Evolutionary conservation across 805 yeast species (phyloP).

Genomic region (Blastobotrys mokoenaii): DNA sequence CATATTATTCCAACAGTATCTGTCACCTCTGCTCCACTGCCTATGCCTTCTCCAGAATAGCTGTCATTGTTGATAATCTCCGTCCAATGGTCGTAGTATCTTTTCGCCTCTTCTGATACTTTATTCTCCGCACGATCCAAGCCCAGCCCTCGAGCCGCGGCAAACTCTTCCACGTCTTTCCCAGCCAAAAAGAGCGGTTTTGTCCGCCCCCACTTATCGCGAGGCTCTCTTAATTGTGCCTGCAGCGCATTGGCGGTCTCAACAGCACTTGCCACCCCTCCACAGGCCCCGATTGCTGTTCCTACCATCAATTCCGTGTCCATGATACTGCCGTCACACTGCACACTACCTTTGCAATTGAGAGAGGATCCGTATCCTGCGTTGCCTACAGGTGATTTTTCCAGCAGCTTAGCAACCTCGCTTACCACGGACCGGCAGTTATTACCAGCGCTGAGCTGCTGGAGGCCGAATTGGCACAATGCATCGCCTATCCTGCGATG

Average conservation of each 20-base stretch:
- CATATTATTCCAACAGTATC: slow-evolving; percentile 37
- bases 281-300: slow-evolving; percentile 28
- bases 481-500: slow-evolving; percentile 12
- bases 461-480: slow-evolving; percentile 18
- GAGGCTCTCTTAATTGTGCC: slow-evolving; percentile 5
- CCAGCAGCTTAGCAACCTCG: slow-evolving; percentile 25
- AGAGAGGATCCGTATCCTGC: slow-evolving; percentile 35
- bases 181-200: slow-evolving; percentile 28
- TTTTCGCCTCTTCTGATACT: slow-evolving; percentile 13
- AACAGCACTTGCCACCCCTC: slow-evolving; percentile 25
- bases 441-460: slow-evolving; percentile 13
- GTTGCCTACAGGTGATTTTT: slow-evolving; percentile 30
- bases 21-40: slow-evolving; percentile 10
- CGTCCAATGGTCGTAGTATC: slow-evolving; percentile 15
- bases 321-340: slow-evolving; percentile 35
- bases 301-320: slow-evolving; percentile 10
- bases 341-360: slow-evolving; percentile 27
- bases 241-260: slow-evolving; percentile 19
- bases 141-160: slow-evolving; percentile 10
- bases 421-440: slow-evolving; percentile 18
- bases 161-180: slow-evolving; percentile 27
- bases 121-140: slow-evolving; percentile 2
- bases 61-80: slow-evolving; percentile 4
- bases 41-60: neutral
- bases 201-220: slow-evolving; percentile 11